Conservation (phyloP, 768 basidiomycete genomes). For the Boletus speciosus region DNA sequence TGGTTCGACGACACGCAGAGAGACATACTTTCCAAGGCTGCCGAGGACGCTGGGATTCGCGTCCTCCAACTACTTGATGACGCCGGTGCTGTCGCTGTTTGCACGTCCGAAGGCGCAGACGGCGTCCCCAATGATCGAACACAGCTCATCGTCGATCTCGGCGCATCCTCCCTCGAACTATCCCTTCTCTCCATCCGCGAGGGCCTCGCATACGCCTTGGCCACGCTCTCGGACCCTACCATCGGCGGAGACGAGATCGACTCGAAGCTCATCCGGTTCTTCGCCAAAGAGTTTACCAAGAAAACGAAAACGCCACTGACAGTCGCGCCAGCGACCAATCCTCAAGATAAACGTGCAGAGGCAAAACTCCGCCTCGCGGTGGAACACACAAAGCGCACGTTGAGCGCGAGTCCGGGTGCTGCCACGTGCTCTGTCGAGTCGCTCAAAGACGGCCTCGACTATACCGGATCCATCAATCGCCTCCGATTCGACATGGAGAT, state of each 20-base stretch:
- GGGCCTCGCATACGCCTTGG: conserved; percentile 67
- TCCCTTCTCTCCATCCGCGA: conserved; percentile 70
- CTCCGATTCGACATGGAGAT: conserved; percentile 60
- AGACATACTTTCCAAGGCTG: conserved; percentile 68
- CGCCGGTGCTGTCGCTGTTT: conserved; percentile 64
- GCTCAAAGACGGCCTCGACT: conserved; percentile 91
- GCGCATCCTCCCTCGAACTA: conserved; percentile 66
- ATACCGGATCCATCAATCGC: conserved; percentile 65
- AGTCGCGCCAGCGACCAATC: conserved; percentile 55
- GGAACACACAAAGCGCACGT: conserved; percentile 91
- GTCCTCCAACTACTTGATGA: conserved; percentile 89
- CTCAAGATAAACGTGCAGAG: conserved; percentile 76
- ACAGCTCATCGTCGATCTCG: conserved; percentile 78
- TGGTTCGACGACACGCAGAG: conserved; percentile 70
- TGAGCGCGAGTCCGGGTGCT: conserved; percentile 81
- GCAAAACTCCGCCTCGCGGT: conserved; percentile 92
- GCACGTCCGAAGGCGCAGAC: conserved; percentile 45
- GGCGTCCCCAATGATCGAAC: conserved; percentile 60
- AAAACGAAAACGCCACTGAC: conserved; percentile 80
- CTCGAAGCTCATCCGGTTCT: conserved; percentile 81
- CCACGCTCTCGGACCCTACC: conserved; percentile 41
- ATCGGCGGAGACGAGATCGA: conserved; percentile 74
- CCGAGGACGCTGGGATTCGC: conserved; percentile 73
- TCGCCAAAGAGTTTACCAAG: conserved; percentile 94
- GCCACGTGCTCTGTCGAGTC: conserved; percentile 92